Conservation (phyloP, 164 flowering plant genomes). For the Akebia trifoliata region DNA sequence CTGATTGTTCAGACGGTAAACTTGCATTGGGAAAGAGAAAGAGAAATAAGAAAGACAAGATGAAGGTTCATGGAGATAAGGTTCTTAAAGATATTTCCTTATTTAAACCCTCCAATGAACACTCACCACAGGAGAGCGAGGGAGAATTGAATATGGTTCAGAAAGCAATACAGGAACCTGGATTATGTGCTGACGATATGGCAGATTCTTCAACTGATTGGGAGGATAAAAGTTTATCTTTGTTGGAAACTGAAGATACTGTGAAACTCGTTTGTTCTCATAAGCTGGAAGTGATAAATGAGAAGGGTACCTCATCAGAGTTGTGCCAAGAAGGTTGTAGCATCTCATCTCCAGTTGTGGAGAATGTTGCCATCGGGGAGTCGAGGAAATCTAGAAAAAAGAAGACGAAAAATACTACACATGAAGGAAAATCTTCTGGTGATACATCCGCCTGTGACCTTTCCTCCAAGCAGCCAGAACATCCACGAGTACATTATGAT, state of each 20-base stretch:
- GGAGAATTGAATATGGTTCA: slow-evolving; percentile 2
- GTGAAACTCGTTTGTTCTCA: too few species aligned
- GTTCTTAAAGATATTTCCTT: background rate
- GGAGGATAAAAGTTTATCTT: background rate
- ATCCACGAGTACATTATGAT: background rate
- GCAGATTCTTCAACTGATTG: background rate
- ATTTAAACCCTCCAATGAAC: background rate
- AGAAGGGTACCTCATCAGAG: too few species aligned
- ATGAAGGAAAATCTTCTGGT: too few species aligned
- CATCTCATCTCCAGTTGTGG: background rate
- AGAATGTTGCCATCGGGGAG: too few species aligned
- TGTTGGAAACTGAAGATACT: background rate
- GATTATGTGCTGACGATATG: background rate
- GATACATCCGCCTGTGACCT: too few species aligned
- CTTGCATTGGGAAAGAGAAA: background rate
- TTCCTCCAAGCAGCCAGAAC: background rate
- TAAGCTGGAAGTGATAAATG: too few species aligned
- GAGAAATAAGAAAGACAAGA: background rate
- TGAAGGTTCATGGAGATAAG: background rate
- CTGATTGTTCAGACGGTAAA: background rate
- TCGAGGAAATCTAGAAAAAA: too few species aligned
- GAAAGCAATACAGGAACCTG: background rate
- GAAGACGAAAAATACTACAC: too few species aligned
- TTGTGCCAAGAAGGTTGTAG: background rate
- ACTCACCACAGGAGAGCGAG: background rate